Evolutionary conservation across 108 stramenopile genomes (phyloP), one percentile per base, ranked within the genome.

Genomic region (Mayamaea pseudoterrestris): DNA sequence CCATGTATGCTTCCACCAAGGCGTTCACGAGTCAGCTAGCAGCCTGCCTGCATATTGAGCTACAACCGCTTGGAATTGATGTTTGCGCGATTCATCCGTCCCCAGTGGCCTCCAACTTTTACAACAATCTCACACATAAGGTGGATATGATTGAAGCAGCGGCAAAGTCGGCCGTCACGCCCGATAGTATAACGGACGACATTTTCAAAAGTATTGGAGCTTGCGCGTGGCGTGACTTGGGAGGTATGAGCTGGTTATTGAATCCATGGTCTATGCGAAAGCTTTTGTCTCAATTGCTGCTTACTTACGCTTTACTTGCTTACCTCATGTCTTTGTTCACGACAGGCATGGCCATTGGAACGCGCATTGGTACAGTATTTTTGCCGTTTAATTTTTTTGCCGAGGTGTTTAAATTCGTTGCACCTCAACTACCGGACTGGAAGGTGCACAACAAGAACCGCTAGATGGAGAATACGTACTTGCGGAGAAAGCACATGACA

Each of bases 1-100:
- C 89, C 47, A 88, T 92, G 72, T 99, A 99, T 58, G 99, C 96
- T 14, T 89, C 94, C 8, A 97, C 97, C 37, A 98, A 99, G 84
- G 96, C 97, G 5, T 99, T 97, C 77, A 78, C 98, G 12, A 78
- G 82, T 13, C 92, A 94, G 56, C 60, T 93, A 35, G 93, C 96
- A 17, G 53, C 53, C 12, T 54, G 81, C 24, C 54, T 92, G 35
- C 92, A 92, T 53, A 90, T 95, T 60, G 93, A 94, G 53, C 67
- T 95, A 26, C 47, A 73, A 40, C 47, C 58, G 7, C 53, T 85
- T 47, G 97, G 97, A 23, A 97, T 99, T 61, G 99, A 99, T 63
- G 93, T 99, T 3, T 76, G 87, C 35, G 93, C 95, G 1, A 82
- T 98, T 0, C 96, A 99, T 76, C 99, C 99, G 0, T 87, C 83